phyloP scores from a whole-genome alignment of 2,329 filamentous ascomycete species.

The Colletotrichum higginsianum region DNA sequence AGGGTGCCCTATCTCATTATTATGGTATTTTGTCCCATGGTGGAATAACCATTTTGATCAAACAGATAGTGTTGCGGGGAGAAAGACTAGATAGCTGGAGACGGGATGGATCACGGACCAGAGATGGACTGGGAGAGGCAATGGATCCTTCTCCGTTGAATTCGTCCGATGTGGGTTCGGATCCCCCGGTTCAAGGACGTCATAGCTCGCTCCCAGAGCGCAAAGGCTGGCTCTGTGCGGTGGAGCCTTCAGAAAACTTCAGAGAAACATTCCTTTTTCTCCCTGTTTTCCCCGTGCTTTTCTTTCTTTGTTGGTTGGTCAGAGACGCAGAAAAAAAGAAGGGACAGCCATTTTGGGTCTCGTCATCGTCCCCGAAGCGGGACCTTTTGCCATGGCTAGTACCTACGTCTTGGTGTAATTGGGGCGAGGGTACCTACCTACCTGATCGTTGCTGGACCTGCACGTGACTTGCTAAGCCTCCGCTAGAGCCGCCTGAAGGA shows the following conservation, averaged over 20 bases:
- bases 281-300: no score
- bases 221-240: no score
- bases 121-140: not conserved
- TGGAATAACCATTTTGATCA: not conserved
- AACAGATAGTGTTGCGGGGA: constrained; percentile 14
- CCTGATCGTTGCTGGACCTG: no score
- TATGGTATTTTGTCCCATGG: constrained; percentile 5
- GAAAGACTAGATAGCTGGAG: constrained; percentile 1
- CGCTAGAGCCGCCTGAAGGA: constrained; percentile 18
- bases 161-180: constrained; percentile 1
- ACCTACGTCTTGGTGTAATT: not conserved
- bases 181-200: constrained; percentile 27
- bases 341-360: not conserved
- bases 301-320: not conserved
- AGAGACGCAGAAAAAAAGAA: not conserved
- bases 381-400: no score
- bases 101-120: constrained; percentile 18
- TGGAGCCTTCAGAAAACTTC: no score
- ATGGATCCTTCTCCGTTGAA: not conserved
- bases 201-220: constrained; percentile 1
- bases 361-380: constrained; percentile 10
- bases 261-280: no score
- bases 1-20: not conserved
- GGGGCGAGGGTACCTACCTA: no score
- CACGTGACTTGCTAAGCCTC: not conserved